phyloP scores from a whole-genome alignment of 148 eudicot genomes.

The Arctostaphylos glauca region DNA sequence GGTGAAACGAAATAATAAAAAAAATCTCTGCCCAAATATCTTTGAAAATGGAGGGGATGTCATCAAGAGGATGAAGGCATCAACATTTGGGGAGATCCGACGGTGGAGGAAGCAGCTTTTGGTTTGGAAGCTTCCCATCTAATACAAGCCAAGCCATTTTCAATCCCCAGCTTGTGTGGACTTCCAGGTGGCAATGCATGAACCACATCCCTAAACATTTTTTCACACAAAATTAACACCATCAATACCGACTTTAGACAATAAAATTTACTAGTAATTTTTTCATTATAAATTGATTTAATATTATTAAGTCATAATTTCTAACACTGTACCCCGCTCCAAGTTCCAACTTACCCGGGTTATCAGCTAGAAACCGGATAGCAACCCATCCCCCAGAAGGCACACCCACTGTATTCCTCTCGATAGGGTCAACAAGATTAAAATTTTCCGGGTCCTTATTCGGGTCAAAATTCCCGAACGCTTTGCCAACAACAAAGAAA shows the following conservation, averaged over 20 bases:
- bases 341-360: slow-evolving; percentile 23
- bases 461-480: slow-evolving; percentile 32
- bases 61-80: not conserved
- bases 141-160: slow-evolving; percentile 47
- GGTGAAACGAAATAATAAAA: not conserved
- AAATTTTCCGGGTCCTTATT: slow-evolving; percentile 25
- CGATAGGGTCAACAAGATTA: slow-evolving; percentile 34
- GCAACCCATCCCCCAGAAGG: slow-evolving; percentile 41
- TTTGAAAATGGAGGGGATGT: not conserved
- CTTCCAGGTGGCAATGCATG: slow-evolving; percentile 44
- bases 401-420: slow-evolving; percentile 37
- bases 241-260: not conserved
- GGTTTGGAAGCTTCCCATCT: slow-evolving; percentile 39
- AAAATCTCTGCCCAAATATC: not conserved
- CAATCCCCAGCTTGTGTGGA: slow-evolving; percentile 44
- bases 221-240: not conserved
- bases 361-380: slow-evolving; percentile 33
- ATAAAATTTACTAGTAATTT: not conserved
- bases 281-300: too few relatives aligned
- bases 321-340: too few relatives aligned
- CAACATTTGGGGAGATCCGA: slow-evolving; percentile 46
- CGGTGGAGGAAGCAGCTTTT: slow-evolving; percentile 40
- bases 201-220: slow-evolving; percentile 31
- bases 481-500: slow-evolving; percentile 33
- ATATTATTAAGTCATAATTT: too few relatives aligned